Percentiles rank a stretch among this genome's conserved stretches.
Conservation (phyloP, 2,329 filamentous ascomycete genomes). For the Pyrenochaeta sp. region DNA sequence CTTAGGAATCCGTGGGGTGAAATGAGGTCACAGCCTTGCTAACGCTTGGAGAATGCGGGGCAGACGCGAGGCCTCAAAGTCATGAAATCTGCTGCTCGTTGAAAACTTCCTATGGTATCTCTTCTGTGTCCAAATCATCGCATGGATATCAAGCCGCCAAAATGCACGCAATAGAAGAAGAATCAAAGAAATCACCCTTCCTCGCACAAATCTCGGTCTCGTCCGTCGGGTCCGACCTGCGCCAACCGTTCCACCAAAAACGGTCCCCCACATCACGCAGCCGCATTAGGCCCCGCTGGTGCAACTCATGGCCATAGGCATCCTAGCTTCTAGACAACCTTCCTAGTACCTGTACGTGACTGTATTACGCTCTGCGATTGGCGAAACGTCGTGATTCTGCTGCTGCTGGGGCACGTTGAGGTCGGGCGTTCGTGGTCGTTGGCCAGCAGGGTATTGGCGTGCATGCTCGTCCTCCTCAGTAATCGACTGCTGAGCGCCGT, state of each 20-base stretch:
- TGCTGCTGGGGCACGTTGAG: constrained; percentile 17
- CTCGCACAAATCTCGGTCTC: not conserved
- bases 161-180: constrained; percentile 3
- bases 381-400: constrained; percentile 41
- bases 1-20: constrained; percentile 27
- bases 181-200: not conserved
- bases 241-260: constrained; percentile 1
- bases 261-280: constrained; percentile 20
- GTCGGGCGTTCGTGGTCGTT: constrained; percentile 39
- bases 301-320: constrained; percentile 7
- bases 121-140: constrained; percentile 5
- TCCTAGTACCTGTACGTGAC: constrained; percentile 49
- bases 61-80: not conserved
- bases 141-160: constrained; percentile 6
- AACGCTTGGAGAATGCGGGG: constrained; percentile 13
- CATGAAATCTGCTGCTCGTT: not conserved
- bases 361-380: constrained; percentile 46
- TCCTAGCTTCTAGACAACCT: constrained; percentile 2
- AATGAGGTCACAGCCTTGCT: constrained; percentile 23
- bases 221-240: constrained; percentile 6
- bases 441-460: constrained; percentile 26
- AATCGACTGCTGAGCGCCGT: constrained; percentile 46
- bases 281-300: constrained; percentile 12
- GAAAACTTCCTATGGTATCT: constrained; percentile 19
- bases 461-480: constrained; percentile 38